Base-by-base conservation (phyloP, 2,329 filamentous ascomycete species). In the Cercospora nicotianae region DNA sequence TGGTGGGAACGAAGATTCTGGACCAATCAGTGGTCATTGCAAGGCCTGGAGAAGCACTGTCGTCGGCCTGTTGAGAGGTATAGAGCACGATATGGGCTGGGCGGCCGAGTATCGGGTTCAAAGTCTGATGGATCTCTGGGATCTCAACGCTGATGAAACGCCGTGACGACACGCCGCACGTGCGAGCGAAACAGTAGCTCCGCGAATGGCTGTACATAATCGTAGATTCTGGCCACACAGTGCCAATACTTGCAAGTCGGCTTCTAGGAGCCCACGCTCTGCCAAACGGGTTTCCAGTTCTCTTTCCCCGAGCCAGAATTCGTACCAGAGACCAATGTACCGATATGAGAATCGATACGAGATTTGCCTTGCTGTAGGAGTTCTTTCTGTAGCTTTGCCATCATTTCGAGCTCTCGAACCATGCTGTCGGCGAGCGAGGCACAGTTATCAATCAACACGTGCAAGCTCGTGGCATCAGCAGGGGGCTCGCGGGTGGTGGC, bases 1-100 rank as follows among this genome's bases (percentile, higher is more conserved):
- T 33, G 85, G 82, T 8, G 82, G 86, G 66, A 75, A 78, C 33
- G 62, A 65, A 16, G 61, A 55, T 16, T 72, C 69, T 18, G 70
- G 66, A 20, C 72, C 67, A 10, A 66, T 69, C 42, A 70, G 70
- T 16, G 67, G 55, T 9, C 73, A 77, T 64, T 70, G 74, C 26
- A 72, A 74, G 30, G 79, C 79, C 10, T 87, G 89, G 76, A 84
- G 87, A 16, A 78, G 83, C 39, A 81, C 85, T 1, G 82, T 90
- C 9, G 72, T 90, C 42, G 80, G 83, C 12, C 75, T 90, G 42
- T 77, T 91, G 20, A 80, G 82, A 28, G 86, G 83, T 10, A 85
- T 90, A 30, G 87, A 90, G 76, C 79, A 77, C n/a, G 88, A 90
- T 72, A 82, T 87, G 48, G 88, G 51, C 85, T 87, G 2, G 89